Evolutionary conservation across 305 asterid genomes (phyloP).

Genomic region (Fraxinus floribunda): DNA sequence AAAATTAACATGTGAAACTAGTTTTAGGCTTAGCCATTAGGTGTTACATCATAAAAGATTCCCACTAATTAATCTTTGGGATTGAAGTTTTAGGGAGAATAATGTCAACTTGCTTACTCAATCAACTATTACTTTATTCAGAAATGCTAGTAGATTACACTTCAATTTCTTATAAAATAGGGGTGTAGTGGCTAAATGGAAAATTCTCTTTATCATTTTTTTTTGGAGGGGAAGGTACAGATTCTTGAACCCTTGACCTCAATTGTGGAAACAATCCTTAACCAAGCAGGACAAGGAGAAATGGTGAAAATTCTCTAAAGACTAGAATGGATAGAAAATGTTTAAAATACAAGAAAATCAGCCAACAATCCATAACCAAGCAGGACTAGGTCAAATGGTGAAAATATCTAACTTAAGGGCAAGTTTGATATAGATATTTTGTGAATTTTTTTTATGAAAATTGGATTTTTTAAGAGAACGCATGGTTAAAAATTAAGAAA

Average conservation of each 20-base stretch:
- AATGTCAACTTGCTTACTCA: neutral
- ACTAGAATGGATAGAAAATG: neutral
- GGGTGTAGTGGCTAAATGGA: neutral
- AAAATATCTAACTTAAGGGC: neutral
- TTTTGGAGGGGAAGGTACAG: neutral
- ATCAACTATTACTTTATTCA: neutral
- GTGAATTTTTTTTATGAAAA: neutral
- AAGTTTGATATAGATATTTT: neutral
- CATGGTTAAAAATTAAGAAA: neutral
- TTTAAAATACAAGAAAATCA: neutral
- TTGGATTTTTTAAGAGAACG: neutral
- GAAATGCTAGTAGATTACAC: neutral
- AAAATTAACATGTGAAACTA: neutral
- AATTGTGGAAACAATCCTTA: neutral
- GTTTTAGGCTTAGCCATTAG: neutral
- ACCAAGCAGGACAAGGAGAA: neutral
- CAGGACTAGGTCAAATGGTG: neutral
- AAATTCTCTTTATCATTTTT: neutral
- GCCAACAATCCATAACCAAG: neutral
- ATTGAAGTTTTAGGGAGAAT: neutral
- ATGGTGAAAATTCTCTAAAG: neutral
- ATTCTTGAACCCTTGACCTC: neutral
- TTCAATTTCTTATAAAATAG: neutral
- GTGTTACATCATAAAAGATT: neutral
- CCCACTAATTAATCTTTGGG: neutral